Evolutionary conservation across 1,284 basidiomycete genomes (phyloP), one percentile per base, ranked within the genome.

Genomic region (Tilletia setariae): DNA sequence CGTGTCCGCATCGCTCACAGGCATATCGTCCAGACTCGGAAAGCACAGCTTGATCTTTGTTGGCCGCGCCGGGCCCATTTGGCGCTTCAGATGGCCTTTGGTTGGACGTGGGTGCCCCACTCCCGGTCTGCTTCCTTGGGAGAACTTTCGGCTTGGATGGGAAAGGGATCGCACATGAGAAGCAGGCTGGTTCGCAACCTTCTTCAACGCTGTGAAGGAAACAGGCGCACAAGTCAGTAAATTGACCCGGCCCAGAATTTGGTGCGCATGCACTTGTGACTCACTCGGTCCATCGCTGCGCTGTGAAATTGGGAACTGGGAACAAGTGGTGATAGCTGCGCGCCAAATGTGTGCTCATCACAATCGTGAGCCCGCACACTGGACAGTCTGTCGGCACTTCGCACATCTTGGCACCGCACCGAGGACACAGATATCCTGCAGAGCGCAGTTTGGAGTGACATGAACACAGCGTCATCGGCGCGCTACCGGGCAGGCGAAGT

Each of bases 361-460:
- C 95, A 72, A 98, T 92, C 88, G 98, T 97, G 73, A 99, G 86
- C 1, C 93, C 93, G 79, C 95, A 98, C 35, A 98, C 90, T 77
- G 95, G 91, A 81, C 95, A 99, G 82, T 98, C 96, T 6, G 95
- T 98, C 46, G 95, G 95, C 1, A 98, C 93, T 79, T 98, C 94
- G 86, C 95, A 99, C 44, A 98, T 87, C 85, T 95, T 93, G 65
- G 90, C 89, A 49, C 89, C 87, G 81, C 95, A 99, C 30, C 95
- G 87, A 2, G 95, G 96, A 82, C 95, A 99, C 16, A 96, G 86
- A 84, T 95, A 99, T 3, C 95, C 96, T 72, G 91, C 90, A 75
- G 89, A 89, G 83, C 90, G 91, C 78, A 97, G 85, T 71, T 93
- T 89, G 1, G 91, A 91, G 82, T 99, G 95, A 81, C 95, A 99